These are phyloP conservation scores for Juglanconis oblonga DNA, from an alignment of 2,329 filamentous ascomycete species.

Conservation along the genomic window DNA sequence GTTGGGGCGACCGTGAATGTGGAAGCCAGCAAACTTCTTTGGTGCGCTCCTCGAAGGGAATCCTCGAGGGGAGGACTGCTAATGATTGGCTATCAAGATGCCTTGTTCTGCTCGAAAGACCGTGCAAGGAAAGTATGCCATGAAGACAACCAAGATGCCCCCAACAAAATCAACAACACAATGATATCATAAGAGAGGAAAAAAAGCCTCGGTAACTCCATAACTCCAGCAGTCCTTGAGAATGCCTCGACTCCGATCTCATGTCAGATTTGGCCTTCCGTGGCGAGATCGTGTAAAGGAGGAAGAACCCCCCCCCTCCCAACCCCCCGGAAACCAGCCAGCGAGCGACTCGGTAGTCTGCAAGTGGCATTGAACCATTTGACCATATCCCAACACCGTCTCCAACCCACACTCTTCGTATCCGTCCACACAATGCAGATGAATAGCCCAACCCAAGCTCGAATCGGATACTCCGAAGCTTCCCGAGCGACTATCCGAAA, in stretches of 20 bases:
- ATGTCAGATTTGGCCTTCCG: constrained; percentile 1
- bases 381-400: too few species aligned
- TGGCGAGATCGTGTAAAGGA: neutral
- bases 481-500: too few species aligned
- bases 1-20: too few species aligned
- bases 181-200: constrained; percentile 5
- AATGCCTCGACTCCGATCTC: neutral
- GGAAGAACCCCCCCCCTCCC: neutral
- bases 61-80: neutral
- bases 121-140: neutral
- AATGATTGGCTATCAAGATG: neutral
- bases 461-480: too few species aligned
- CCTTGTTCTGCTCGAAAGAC: neutral
- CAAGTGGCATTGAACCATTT: too few species aligned
- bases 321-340: neutral
- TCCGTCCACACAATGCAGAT: too few species aligned
- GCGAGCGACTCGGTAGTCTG: neutral
- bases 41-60: neutral
- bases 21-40: too few species aligned
- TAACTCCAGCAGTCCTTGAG: constrained; percentile 9
- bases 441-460: too few species aligned
- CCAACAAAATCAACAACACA: neutral
- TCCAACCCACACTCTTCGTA: too few species aligned
- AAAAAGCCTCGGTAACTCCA: constrained; percentile 2
- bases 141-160: neutral